A percentile compares a stretch with the other conserved stretches of the same genome.
phyloP scores from a whole-genome alignment of 148 eudicot species.

The Beta vulgaris region DNA sequence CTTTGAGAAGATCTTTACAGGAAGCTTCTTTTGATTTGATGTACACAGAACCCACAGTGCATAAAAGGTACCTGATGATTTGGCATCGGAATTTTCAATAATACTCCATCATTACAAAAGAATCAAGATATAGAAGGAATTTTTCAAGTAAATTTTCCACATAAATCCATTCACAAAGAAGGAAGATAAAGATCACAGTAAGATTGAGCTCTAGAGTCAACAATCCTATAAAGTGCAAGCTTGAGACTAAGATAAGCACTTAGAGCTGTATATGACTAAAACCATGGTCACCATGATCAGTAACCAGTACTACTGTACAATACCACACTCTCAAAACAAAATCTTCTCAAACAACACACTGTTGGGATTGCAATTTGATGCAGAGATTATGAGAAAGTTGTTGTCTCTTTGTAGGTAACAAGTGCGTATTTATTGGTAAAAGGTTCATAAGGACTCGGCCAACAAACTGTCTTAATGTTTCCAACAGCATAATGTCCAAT shows the following conservation, averaged over 20 bases:
- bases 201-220: neutral
- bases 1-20: conserved; percentile 85
- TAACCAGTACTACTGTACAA: neutral
- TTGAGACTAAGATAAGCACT: neutral
- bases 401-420: neutral
- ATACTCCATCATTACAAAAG: neutral
- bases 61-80: conserved; percentile 79
- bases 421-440: neutral
- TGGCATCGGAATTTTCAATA: conserved; percentile 4
- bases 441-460: neutral
- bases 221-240: neutral
- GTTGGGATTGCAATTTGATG: neutral
- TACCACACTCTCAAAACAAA: neutral
- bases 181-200: neutral
- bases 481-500: neutral
- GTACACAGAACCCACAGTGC: conserved; percentile 97
- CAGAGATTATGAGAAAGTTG: neutral
- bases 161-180: neutral
- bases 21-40: conserved; percentile 83
- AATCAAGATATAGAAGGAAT: neutral
- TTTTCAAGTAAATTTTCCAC: neutral
- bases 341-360: neutral
- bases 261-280: neutral
- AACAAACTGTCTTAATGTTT: too few relatives aligned
- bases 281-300: neutral